Evolutionary conservation across 2,329 filamentous ascomycete genomes (phyloP).

Genomic region (Talaromyces sp.): DNA sequence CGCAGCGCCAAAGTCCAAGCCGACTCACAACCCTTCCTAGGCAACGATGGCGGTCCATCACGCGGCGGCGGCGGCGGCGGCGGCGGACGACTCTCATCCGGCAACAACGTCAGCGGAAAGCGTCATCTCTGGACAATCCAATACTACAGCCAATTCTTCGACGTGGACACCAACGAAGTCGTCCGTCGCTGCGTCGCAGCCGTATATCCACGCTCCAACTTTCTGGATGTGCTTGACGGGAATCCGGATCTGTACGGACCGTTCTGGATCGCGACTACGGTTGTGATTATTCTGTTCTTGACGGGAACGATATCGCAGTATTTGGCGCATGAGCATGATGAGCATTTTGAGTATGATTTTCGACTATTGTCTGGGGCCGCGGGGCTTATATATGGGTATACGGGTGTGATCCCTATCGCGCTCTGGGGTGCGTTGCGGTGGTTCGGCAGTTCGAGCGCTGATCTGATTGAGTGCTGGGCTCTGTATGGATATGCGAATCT

Average conservation of each 20-base stretch:
- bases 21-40: constrained; percentile 52
- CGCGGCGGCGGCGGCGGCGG: constrained; percentile 40
- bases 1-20: constrained; percentile 51
- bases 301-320: constrained; percentile 95
- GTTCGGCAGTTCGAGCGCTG: constrained; percentile 91
- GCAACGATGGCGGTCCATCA: constrained; percentile 40
- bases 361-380: constrained; percentile 82
- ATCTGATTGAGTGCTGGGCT: constrained; percentile 91
- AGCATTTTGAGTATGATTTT: constrained; percentile 89
- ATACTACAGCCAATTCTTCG: constrained; percentile 98
- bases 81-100: constrained; percentile 28
- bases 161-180: constrained; percentile 91
- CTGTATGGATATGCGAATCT: constrained; percentile 96
- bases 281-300: constrained; percentile 91
- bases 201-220: constrained; percentile 89
- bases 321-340: constrained; percentile 64
- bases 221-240: constrained; percentile 93
- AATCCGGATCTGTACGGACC: constrained; percentile 96
- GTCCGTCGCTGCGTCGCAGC: constrained; percentile 81
- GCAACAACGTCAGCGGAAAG: constrained; percentile 52
- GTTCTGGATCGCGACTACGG: constrained; percentile 98
- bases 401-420: constrained; percentile 75
- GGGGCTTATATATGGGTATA: constrained; percentile 94
- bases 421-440: constrained; percentile 89
- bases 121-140: constrained; percentile 87